Evolutionary conservation across 202 grass and related monocot genomes (phyloP), one percentile per base, ranked within the genome.

Genomic region (Cymbopogon flexuosus): DNA sequence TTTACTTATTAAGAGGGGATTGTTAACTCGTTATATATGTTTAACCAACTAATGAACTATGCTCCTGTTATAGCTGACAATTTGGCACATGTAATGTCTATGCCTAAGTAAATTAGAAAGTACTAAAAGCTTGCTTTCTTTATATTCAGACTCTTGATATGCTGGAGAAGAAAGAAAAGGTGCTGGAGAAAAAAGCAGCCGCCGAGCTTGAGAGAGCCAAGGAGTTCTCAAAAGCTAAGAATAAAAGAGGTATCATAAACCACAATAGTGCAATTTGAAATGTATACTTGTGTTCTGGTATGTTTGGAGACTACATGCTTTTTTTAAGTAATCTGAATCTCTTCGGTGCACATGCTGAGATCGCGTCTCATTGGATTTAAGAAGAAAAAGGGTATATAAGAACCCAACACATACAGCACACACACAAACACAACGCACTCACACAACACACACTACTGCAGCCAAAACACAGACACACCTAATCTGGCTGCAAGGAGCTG

Each of bases 91-190:
- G 4, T 78, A n/a, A 42, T 83, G 27, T n/a, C 22, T 65, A n/a
- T 49, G 19, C 23, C n/a, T 14, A 18, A 18, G 66, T 39, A 57
- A 18, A 24, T 80, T 65, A 69, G 9, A 85, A 85, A 75, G 54
- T 81, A 78, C 41, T 87, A 21, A 76, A 71, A 54, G 27, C 4
- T 27, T 47, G 0, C 62, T 63, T 88, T 43, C 42, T 75, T 21
- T 66, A 35, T 33, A 36, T 83, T 51, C 76, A 93, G 91, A 93
- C 91, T 68, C 91, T 88, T 33, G 87, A 90, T 49, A 87, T 90
- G 87, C 77, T 93, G 72, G 91, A 93, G 82, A 93, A 93, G 76
- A 93, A 90, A 84, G 91, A 93, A 45, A 88, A 85, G 76, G 84
- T 93, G 21, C 75, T 93, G 10, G 84, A 87, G 41, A 90, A 90